phyloP scores from a whole-genome alignment of 2,329 filamentous ascomycete genomes.

The Trichoderma cornu-damae region DNA sequence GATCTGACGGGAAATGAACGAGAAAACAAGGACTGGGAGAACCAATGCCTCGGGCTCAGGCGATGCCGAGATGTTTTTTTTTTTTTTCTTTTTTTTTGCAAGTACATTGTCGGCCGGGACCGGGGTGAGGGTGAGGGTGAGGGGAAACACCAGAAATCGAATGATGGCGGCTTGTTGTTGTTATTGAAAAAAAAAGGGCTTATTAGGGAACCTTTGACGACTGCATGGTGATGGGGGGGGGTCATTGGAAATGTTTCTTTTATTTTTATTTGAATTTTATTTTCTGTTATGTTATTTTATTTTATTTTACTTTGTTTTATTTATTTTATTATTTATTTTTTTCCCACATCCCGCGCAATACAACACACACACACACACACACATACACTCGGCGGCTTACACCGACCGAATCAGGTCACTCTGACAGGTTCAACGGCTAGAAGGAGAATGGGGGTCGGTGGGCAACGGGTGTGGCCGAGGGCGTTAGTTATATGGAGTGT shows the following conservation, averaged over 20 bases:
- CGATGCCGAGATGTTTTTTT: slow-evolving; percentile 9
- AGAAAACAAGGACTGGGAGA: not conserved
- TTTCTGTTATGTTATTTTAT: too few relatives aligned
- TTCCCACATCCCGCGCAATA: not conserved
- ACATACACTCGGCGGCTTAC: slow-evolving; percentile 18
- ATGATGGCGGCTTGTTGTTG: slow-evolving; percentile 11
- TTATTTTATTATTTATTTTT: too few relatives aligned
- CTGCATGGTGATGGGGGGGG: not conserved
- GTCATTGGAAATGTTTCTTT: too few relatives aligned
- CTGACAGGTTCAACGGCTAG: not conserved
- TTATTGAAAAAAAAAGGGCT: too few relatives aligned
- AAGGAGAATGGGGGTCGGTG: not conserved
- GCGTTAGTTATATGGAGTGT: not conserved
- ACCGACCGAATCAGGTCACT: slow-evolving; percentile 15
- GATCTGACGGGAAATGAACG: not conserved
- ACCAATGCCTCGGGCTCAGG: slow-evolving; percentile 3
- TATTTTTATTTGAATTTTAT: too few relatives aligned
- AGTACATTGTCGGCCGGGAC: not conserved
- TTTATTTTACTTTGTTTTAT: too few relatives aligned
- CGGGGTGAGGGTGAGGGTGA: too few relatives aligned
- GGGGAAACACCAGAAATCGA: slow-evolving; percentile 14
- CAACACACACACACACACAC: too few relatives aligned
- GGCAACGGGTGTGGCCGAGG: slow-evolving; percentile 14
- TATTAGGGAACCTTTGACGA: not conserved
- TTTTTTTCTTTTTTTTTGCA: too few relatives aligned